Evolutionary conservation across 805 yeast species (phyloP), one percentile per base, ranked within the genome.

Genomic region (Myxozyma vanderwaltii): DNA sequence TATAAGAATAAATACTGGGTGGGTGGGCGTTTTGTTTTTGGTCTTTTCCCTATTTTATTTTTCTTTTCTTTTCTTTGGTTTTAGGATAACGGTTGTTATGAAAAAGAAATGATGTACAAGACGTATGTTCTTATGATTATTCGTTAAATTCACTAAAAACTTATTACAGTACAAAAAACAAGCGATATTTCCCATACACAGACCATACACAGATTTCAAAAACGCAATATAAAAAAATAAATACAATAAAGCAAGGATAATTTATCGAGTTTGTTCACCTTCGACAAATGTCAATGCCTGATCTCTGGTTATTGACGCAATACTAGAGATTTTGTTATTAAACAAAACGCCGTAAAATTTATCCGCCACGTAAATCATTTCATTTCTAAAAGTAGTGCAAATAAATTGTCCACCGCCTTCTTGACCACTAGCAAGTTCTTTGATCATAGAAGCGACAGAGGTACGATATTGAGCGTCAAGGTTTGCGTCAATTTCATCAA

Each of bases 401-500:
- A 94, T 90, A 69, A 92, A 94, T 73, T 94, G 99, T 13, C 95
- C 96, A 55, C 79, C 51, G 27, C 44, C 50, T 7, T 38, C 15
- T 53, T 27, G 51, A n/a, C 47, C 53, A 1, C 58, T 54, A 4
- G 96, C 82, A 55, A 91, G 74, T 36, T 81, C 79, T 64, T 82
- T 79, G 55, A 94, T 85, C 77, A 89, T 76, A 35, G 78, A 75
- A 0, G 98, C 96, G 21, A 94, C 96, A 0, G 96, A 83, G 0
- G 88, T 81, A 68, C 99, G 81, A 70, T 91, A 92, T 69, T 89
- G 96, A 1, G 96, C 83, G 74, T 94, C 99, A 63, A 94, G 78
- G 67, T 92, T 94, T 3, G 98, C 97, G 75, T 94, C 99, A 59
- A 94, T 87, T 76, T 94, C 99, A 74, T 94, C 99, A 73, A 94